phyloP scores from a whole-genome alignment of 2,329 filamentous ascomycete genomes.

The Talaromyces verruculosus region DNA sequence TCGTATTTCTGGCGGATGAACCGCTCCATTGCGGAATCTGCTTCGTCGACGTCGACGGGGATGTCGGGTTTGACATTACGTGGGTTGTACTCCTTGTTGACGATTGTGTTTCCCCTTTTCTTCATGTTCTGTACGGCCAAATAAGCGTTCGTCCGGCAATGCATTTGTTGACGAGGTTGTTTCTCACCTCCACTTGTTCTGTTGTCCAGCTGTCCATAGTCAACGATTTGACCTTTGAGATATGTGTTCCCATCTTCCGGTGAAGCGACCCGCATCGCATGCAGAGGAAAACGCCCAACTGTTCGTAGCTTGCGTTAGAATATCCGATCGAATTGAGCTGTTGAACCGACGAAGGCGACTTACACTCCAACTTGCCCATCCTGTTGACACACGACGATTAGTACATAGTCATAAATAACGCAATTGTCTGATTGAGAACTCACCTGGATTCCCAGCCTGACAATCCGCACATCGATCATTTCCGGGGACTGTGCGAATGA shows the following conservation, averaged over 20 bases:
- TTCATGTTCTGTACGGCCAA: slow-evolving; percentile 80
- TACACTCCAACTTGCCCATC: slow-evolving; percentile 97
- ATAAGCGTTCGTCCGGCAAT: neutral
- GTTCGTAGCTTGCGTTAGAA: slow-evolving; percentile 19
- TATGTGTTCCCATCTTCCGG: slow-evolving; percentile 93
- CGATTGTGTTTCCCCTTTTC: slow-evolving; percentile 78
- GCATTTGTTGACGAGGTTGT: neutral
- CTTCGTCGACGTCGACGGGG: slow-evolving; percentile 87
- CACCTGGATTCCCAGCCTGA: slow-evolving; percentile 85
- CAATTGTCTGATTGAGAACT: slow-evolving; percentile 33
- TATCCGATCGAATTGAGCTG: slow-evolving; percentile 12
- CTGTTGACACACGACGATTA: slow-evolving; percentile 45
- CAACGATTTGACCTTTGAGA: slow-evolving; percentile 97
- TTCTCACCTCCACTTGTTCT: slow-evolving; percentile 88
- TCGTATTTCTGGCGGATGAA: slow-evolving; percentile 96
- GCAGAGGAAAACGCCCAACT: slow-evolving; percentile 95
- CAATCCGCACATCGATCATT: slow-evolving; percentile 96
- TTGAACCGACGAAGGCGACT: neutral
- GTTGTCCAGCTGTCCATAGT: slow-evolving; percentile 98
- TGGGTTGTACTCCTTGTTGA: slow-evolving; percentile 88
- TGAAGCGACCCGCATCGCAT: slow-evolving; percentile 96
- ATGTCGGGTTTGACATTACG: slow-evolving; percentile 78
- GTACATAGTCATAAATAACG: neutral
- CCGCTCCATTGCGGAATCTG: slow-evolving; percentile 89
- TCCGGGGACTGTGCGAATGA: slow-evolving; percentile 78